Percentiles rank a stretch among this genome's conserved stretches.
Evolutionary conservation across 1,139 yeast species (phyloP).

Genomic region (Blastobotrys raffinosifermentans): DNA sequence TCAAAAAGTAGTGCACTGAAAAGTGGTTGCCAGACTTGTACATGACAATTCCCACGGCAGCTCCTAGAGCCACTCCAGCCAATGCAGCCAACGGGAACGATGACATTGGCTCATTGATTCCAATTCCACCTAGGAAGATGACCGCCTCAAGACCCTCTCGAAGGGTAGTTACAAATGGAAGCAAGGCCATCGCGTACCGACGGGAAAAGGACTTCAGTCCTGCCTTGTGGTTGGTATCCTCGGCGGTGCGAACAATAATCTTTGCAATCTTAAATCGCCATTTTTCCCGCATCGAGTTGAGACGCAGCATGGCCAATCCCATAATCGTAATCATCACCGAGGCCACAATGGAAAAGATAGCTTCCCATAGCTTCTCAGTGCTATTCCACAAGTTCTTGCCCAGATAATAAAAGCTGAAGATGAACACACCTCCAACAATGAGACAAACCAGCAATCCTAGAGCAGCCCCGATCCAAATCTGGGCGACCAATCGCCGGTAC

Average conservation of each 20-base stretch:
- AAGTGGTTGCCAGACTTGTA: conserved; percentile 64
- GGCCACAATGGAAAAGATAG: conserved; percentile 74
- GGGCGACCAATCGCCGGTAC: conserved; percentile 53
- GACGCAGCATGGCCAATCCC: conserved; percentile 82
- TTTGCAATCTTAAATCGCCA: conserved; percentile 71
- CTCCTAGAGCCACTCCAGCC: conserved; percentile 70
- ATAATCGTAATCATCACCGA: conserved; percentile 75
- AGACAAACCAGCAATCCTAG: conserved; percentile 70
- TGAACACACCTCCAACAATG: conserved; percentile 67
- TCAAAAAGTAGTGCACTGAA: conserved; percentile 73
- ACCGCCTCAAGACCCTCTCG: conserved; percentile 93
- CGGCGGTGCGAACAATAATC: conserved; percentile 40
- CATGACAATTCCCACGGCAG: conserved; percentile 55
- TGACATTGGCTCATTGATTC: conserved; percentile 42
- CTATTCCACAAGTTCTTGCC: conserved; percentile 78
- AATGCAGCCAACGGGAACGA: conserved; percentile 80
- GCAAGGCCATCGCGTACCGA: conserved; percentile 69
- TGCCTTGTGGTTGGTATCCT: conserved; percentile 15
- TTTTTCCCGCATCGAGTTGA: conserved; percentile 80
- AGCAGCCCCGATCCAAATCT: conserved; percentile 81
- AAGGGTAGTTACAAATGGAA: conserved; percentile 77
- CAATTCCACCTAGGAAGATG: conserved; percentile 86
- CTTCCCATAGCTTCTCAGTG: conserved; percentile 91
- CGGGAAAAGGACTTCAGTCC: conserved; percentile 33
- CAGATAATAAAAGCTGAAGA: conserved; percentile 66